Conservation (phyloP, 2,329 filamentous ascomycete genomes). For the Sporothrix mexicana region DNA sequence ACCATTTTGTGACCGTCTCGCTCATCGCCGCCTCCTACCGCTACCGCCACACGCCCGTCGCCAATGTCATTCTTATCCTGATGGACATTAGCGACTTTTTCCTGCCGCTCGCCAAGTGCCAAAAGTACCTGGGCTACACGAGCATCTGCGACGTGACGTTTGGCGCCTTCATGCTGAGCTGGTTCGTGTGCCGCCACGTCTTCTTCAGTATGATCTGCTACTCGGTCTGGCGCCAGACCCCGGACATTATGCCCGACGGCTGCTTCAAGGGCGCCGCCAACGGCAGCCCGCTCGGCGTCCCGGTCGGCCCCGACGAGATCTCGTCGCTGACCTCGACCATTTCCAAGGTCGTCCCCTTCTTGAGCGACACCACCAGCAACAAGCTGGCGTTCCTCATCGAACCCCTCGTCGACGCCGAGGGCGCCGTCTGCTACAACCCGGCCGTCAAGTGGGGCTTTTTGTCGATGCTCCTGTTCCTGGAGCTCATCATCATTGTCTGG, state of each 20-base stretch:
- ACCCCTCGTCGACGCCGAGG: conserved; percentile 73
- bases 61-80: conserved; percentile 84
- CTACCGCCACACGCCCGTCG: conserved; percentile 85
- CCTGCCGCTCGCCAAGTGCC: conserved; percentile 84
- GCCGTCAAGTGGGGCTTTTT: conserved; percentile 79
- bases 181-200: conserved; percentile 83
- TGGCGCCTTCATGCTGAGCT: conserved; percentile 81
- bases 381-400: conserved; percentile 69
- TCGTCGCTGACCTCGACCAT: conserved; percentile 31
- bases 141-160: conserved; percentile 82
- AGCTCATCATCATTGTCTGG: conserved; percentile 81
- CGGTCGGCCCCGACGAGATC: conserved; percentile 27
- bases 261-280: conserved; percentile 71
- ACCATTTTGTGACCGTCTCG: conserved; percentile 86
- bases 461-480: conserved; percentile 74
- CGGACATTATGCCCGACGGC: conserved; percentile 65
- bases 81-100: conserved; percentile 95
- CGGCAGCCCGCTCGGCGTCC: conserved; percentile 45
- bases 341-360: conserved; percentile 17
- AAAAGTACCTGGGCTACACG: conserved; percentile 85
- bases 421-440: conserved; percentile 79
- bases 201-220: conserved; percentile 81
- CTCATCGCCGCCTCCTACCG: conserved; percentile 83
- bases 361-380: conserved; percentile 41
- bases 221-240: conserved; percentile 74